These are phyloP conservation scores for Fimicolochytrium jonesii DNA, from an alignment of 192 early-diverging fungal species.

Conservation along the genomic window DNA sequence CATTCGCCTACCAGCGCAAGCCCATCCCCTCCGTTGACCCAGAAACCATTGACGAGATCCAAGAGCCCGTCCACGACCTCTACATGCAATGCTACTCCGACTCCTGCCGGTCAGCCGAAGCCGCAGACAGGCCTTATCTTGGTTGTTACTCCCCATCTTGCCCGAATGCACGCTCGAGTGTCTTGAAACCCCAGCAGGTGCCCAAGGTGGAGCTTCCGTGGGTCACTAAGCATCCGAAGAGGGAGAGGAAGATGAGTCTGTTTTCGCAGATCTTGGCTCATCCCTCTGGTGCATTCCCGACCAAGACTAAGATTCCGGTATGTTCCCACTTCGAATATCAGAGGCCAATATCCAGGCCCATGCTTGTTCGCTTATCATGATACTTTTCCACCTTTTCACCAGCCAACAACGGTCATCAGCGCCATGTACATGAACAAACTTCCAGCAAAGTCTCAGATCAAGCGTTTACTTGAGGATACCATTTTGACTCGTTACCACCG, in stretches of 20 bases:
- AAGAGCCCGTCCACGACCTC: too few relatives aligned
- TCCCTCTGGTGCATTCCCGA: conserved; percentile 15
- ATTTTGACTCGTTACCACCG: conserved; percentile 21
- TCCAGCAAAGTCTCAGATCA: background rate
- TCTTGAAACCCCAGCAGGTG: too few relatives aligned
- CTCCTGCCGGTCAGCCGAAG: too few relatives aligned
- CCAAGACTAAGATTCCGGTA: conserved; percentile 17
- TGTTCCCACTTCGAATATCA: background rate
- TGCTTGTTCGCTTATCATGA: background rate
- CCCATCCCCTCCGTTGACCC: too few relatives aligned
- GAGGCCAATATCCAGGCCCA: background rate
- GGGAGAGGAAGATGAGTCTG: conserved; percentile 18
- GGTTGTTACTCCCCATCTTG: conserved; percentile 1
- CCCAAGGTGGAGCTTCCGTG: background rate
- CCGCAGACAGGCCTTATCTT: too few relatives aligned
- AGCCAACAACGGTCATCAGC: conserved; percentile 21
- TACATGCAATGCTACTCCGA: too few relatives aligned
- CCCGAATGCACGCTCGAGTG: background rate
- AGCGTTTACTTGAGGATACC: conserved; percentile 3
- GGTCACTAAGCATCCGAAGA: conserved; percentile 1
- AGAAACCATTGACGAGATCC: too few relatives aligned
- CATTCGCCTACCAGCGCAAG: too few relatives aligned
- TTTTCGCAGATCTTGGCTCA: conserved; percentile 18
- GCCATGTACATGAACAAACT: conserved; percentile 11
- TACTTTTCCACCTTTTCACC: background rate